Evolutionary conservation across 805 yeast species (phyloP), one percentile per base, ranked within the genome.

Genomic region (Candida coleopterorum): DNA sequence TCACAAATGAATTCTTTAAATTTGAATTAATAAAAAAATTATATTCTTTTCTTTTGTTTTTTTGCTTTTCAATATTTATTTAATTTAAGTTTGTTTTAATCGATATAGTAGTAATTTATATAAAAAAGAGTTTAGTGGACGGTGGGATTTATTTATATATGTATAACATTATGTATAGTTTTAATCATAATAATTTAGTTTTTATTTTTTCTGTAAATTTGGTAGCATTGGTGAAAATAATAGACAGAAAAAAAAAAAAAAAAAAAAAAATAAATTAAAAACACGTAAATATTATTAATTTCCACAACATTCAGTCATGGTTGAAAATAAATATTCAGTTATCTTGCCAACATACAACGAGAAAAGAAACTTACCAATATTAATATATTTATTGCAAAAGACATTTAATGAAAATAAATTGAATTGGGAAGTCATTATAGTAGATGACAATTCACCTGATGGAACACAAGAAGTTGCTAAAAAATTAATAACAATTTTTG

Each of bases 271-370:
- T n/a, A n/a, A n/a, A n/a, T n/a, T n/a, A n/a, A n/a, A 24, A 32
- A 22, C 35, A 32, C 29, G 29, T 25, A 21, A 32, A 21, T 16
- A 15, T 11, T 9, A 22, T 22, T 6, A 25, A 25, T 25, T 25
- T 25, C 14, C 14, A 6, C 16, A 15, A 32, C 7, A 11, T 6
- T 20, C 30, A 17, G 10, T 11, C 31, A 49, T 50, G 52, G 33
- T 42, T 21, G 25, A 40, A 15, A 42, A 52, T 59, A 82, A 81
- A 55, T 82, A 83, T 60, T 76, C 86, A 7, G 84, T 82, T 30
- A 81, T 82, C 47, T 65, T 82, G 37, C 90, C 90, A 27, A 82
- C 90, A 2, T 82, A 82, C 55, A 83, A 83, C 64, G 90, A 82
- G 64, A 74, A 74, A 54, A 74, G 72, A 45, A 64, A 63, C 55